phyloP scores from a whole-genome alignment of 495 filamentous ascomycete species.

The Penicillium chermesinum region DNA sequence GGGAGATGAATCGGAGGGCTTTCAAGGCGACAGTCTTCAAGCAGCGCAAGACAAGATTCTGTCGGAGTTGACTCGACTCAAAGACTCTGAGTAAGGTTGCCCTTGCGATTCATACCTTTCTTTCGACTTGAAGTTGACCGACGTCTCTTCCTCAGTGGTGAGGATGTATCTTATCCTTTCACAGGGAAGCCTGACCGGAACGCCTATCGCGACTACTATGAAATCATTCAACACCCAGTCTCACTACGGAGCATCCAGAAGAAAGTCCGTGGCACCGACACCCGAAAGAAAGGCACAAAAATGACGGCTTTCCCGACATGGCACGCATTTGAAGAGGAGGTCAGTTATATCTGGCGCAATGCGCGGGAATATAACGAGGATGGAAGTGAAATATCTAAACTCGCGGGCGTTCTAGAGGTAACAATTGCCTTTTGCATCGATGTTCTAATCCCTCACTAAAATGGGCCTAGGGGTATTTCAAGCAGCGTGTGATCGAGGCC shows the following conservation, averaged over 20 bases:
- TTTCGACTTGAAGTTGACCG: conserved; percentile 4
- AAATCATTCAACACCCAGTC: conserved; percentile 66
- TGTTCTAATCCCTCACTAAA: conserved; percentile 16
- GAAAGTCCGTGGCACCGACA: conserved; percentile 61
- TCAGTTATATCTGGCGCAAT: conserved; percentile 77
- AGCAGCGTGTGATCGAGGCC: conserved; percentile 59
- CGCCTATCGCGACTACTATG: conserved; percentile 61
- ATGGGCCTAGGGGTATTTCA: conserved; percentile 54
- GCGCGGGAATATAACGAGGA: conserved; percentile 87
- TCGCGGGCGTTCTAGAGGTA: conserved; percentile 74
- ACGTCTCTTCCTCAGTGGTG: conserved; percentile 16
- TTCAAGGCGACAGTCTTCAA: conserved; percentile 65
- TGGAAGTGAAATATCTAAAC: conserved; percentile 66
- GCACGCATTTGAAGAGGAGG: conserved; percentile 72
- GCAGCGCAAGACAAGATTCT: conserved; percentile 79
- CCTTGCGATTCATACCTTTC: background rate
- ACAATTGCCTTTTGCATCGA: conserved; percentile 7
- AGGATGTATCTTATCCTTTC: conserved; percentile 28
- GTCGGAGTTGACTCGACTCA: conserved; percentile 55
- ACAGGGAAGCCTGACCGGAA: conserved; percentile 31
- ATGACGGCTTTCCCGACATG: conserved; percentile 70
- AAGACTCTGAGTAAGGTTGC: conserved; percentile 55
- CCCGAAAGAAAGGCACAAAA: conserved; percentile 57
- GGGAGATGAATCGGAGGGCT: conserved; percentile 46
- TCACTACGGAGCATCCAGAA: conserved; percentile 68